Base-by-base conservation (phyloP, 129 eudicot species). In the Chrysanthemum makinoi region DNA sequence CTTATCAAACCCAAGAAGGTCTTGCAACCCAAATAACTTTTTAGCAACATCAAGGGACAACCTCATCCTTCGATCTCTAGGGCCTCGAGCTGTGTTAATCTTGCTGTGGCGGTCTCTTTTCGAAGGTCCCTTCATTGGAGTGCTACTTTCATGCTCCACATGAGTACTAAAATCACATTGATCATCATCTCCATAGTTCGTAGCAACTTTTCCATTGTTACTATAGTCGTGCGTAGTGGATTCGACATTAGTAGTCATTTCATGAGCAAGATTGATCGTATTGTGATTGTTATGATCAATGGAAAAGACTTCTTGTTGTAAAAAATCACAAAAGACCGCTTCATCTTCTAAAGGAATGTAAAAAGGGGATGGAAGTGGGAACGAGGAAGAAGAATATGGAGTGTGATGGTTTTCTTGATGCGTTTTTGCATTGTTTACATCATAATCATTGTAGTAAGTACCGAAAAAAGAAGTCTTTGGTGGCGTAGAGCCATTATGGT, bases 31-130 rank as follows among this genome's bases (percentile, higher is more conserved):
- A 54, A 93, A 93, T 57, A 89, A 82, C 60, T 78, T 87, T 3
- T 79, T 63, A 13, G 96, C 98, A 51, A 93, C 86, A 10, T 83
- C 95, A 43, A 85, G 88, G 6, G 98, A 89, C 62, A 93, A 77
- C 62, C 98, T 85, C 87, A 93, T 89, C 62, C 98, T 78, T 72
- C 98, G 73, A 78, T 93, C 96, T 73, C 98, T 87, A 0, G 85
- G 84, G 18, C 98, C 98, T 6, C 77, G 87, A 30, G 96, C 95
- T 0, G 98, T 93, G 79, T 77, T 74, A 61, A 93, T 89, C 86
- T 89, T 89, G 87, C 95, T 87, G 83, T 93, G 98, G 7, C 98
- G 71, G 62, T 90, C 95, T 75, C 82, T 76, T 54, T 83, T 87
- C 0, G 84, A 72, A 59, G 76, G 14, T 60, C 72, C 75, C 69